Base-by-base conservation (phyloP, 306 rosid genomes). In the Carpinus fangiana region DNA sequence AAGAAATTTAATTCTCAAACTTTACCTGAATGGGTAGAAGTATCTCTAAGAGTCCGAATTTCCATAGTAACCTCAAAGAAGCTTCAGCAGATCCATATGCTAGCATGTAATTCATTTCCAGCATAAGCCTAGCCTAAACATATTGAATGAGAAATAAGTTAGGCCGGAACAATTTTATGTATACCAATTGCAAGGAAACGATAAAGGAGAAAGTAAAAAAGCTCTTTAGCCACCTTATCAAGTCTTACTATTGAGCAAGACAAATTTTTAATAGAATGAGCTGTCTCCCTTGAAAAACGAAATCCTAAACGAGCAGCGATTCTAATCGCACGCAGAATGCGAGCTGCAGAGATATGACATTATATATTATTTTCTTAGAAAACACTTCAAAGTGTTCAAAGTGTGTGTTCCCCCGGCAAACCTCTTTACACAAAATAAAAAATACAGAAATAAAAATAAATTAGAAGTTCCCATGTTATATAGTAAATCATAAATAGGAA, bases 51-150 rank as follows among this genome's bases (percentile, higher is more conserved):
- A 94, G 92, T 76, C 97, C 93, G 51, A 83, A 92, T 89, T 86
- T 90, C 97, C 96, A 92, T 79, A 94, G 80, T 76, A 89, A 76
- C 75, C 96, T 90, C 78, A 94, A 67, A 54, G 97, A 94, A 82
- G 94, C 92, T 84, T 94, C 94, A 60, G 94, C 91, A 56, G 94
- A 94, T 70, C 98, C 97, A 81, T 90, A 92, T 50, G 98, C 90
- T 77, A 94, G 80, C 97, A 90, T 90, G 81, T 94, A 92, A 82
- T 94, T 92, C 78, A 90, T 84, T 87, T 94, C 98, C 96, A 88
- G 88, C 64, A 87, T 78, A 36, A 92, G 93, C 87, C 98, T 89
- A 82, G 90, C 89, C 98, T 94, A 80, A 82, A 74, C 61, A 87
- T 61, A 77, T 80, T 71, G 31, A 55, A 84, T 53, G 60, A 75